phyloP scores from a whole-genome alignment of 441 rosid genomes.

The Adansonia grandidieri region DNA sequence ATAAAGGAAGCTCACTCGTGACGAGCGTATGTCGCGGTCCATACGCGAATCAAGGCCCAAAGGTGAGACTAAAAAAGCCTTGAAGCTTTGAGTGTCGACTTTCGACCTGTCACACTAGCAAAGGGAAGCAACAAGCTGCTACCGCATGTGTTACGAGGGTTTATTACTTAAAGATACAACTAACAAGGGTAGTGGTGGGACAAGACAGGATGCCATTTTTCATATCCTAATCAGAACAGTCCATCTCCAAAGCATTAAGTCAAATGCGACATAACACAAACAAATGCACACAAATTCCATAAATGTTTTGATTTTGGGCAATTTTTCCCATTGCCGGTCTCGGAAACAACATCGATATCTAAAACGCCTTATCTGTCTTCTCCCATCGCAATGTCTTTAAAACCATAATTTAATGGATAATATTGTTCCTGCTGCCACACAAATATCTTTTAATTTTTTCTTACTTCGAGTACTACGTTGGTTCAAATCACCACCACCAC shows the following conservation, averaged over 20 bases:
- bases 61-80: too few relatives aligned
- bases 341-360: not conserved
- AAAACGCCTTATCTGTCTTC: not conserved
- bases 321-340: conserved; percentile 7
- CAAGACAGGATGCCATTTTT: not conserved
- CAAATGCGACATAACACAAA: conserved; percentile 13
- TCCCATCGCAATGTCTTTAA: not conserved
- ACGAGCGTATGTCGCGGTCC: too few relatives aligned
- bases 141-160: not conserved
- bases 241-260: not conserved
- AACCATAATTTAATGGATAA: not conserved
- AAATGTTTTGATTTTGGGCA: not conserved
- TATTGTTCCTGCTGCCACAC: not conserved
- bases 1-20: too few relatives aligned
- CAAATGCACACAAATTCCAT: conserved; percentile 14
- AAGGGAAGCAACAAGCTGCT: too few relatives aligned
- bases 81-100: too few relatives aligned
- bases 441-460: not conserved
- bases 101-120: too few relatives aligned
- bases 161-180: not conserved
- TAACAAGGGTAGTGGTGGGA: not conserved
- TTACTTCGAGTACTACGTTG: not conserved
- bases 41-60: too few relatives aligned
- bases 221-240: not conserved
- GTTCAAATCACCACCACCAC: not conserved